phyloP scores from a whole-genome alignment of 495 filamentous ascomycete genomes.

The Chlorociboria aeruginascens region DNA sequence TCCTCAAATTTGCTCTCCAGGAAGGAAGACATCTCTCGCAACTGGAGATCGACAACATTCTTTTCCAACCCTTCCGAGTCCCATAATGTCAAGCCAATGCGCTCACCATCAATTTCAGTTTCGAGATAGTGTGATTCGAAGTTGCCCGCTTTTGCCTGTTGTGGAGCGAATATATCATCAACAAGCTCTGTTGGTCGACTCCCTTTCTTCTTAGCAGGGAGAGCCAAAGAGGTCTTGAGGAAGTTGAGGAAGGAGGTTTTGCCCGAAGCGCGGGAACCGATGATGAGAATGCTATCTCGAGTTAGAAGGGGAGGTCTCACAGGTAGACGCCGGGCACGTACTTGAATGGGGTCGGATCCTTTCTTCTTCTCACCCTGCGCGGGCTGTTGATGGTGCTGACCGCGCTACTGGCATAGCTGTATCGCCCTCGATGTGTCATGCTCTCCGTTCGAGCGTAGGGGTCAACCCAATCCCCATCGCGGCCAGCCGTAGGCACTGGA shows the following conservation, averaged over 20 bases:
- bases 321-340: conserved; percentile 37
- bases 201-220: conserved; percentile 64
- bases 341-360: conserved; percentile 98
- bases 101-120: conserved; percentile 87
- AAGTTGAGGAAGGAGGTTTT: conserved; percentile 98
- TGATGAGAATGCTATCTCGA: conserved; percentile 62
- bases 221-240: conserved; percentile 68
- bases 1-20: conserved; percentile 98
- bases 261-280: conserved; percentile 79
- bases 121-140: conserved; percentile 85
- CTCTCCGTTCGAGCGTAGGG: conserved; percentile 78
- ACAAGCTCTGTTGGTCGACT: conserved; percentile 33
- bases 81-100: conserved; percentile 89
- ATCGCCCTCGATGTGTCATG: conserved; percentile 94
- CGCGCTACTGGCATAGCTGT: conserved; percentile 91
- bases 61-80: conserved; percentile 90
- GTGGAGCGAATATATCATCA: conserved; percentile 41
- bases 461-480: conserved; percentile 45
- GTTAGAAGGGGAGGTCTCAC: conserved; percentile 2
- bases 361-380: conserved; percentile 80
- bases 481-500: conserved; percentile 29
- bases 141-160: conserved; percentile 35
- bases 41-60: conserved; percentile 84
- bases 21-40: conserved; percentile 83
- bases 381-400: conserved; percentile 91